phyloP scores from a whole-genome alignment of 202 grass and related monocot species.

The Hordeum pubiflorum region DNA sequence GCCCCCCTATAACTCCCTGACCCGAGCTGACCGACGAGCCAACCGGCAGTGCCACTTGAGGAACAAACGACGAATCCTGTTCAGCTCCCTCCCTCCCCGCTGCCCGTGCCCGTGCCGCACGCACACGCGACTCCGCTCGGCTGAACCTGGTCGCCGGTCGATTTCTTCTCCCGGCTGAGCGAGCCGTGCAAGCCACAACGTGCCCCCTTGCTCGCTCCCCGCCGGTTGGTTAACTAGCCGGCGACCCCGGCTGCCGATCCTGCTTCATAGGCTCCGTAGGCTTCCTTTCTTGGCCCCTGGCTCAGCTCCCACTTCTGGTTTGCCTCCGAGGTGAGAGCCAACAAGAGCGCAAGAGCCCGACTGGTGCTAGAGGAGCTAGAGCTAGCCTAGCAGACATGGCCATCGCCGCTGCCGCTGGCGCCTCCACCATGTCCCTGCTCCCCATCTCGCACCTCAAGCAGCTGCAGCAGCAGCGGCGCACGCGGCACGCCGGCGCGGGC shows the following conservation, averaged over 20 bases:
- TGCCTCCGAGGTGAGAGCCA: neutral
- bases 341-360: neutral
- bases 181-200: constrained; percentile 29
- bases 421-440: constrained; percentile 47
- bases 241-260: neutral
- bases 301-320: neutral
- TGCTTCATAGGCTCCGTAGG: neutral
- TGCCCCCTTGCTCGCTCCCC: neutral
- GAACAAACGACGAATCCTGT: neutral
- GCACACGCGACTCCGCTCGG: neutral
- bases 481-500: neutral
- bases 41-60: neutral
- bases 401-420: neutral
- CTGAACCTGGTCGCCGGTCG: neutral
- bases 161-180: neutral
- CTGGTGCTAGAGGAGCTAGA: neutral
- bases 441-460: constrained; percentile 37
- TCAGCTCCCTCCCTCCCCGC: neutral
- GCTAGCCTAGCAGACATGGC: neutral
- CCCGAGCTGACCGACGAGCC: neutral
- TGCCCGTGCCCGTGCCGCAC: neutral
- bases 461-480: constrained; percentile 11
- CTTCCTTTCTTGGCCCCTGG: neutral
- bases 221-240: constrained; percentile 11
- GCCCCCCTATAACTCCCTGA: constrained; percentile 21